Conservation (phyloP, 2,329 filamentous ascomycete species). For the Didymella pomorum region DNA sequence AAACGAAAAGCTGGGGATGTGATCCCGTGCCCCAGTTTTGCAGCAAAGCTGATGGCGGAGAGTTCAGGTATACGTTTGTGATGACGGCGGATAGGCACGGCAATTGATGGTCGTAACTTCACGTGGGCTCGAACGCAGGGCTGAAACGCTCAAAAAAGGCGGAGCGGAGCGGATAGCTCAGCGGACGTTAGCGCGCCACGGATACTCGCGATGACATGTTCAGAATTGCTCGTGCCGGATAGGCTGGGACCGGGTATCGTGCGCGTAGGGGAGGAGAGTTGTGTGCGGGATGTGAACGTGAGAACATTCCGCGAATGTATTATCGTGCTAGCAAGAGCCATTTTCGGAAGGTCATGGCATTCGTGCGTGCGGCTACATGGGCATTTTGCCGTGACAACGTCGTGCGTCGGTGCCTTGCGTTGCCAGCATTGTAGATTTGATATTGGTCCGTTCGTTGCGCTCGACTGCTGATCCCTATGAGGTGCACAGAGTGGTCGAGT, state of each 20-base stretch:
- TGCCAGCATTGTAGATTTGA: no score
- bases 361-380: not conserved
- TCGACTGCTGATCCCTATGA: no score
- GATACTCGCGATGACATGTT: constrained; percentile 6
- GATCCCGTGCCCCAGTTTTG: no score
- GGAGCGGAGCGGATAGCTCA: constrained; percentile 12
- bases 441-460: no score
- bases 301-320: no score
- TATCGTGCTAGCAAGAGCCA: no score
- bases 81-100: constrained; percentile 1
- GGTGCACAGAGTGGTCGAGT: no score
- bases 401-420: no score
- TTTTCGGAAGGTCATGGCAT: not conserved
- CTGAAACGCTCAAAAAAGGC: no score
- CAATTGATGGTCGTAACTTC: not conserved
- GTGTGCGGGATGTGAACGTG: not conserved
- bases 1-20: no score
- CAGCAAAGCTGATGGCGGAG: not conserved
- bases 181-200: constrained; percentile 4
- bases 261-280: not conserved
- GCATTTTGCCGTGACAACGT: no score
- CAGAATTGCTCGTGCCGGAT: not conserved
- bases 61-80: not conserved
- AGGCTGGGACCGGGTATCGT: constrained; percentile 13
- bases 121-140: not conserved